A percentile compares a stretch with the other conserved stretches of the same genome.
These are phyloP conservation scores for Takashimella tepidaria DNA, from an alignment of 1,284 basidiomycete species.

Conservation along the genomic window DNA sequence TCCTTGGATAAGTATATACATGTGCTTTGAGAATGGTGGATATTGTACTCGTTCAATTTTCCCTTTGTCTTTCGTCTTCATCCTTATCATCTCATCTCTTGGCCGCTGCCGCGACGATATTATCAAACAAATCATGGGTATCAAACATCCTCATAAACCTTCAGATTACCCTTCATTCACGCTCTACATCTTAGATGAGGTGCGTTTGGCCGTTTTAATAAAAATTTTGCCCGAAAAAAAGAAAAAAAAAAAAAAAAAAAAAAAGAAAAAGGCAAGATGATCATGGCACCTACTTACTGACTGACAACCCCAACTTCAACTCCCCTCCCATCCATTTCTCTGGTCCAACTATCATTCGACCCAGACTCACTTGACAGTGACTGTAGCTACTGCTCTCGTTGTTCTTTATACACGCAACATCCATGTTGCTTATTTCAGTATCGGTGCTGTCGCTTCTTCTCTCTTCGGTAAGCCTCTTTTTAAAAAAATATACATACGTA, in stretches of 20 bases:
- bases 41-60: too few species aligned
- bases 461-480: conserved; percentile 41
- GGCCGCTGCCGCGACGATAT: too few species aligned
- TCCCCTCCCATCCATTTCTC: background rate
- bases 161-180: conserved; percentile 38
- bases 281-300: too few species aligned
- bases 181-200: conserved; percentile 40
- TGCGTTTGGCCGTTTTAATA: conserved; percentile 6
- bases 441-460: conserved; percentile 60
- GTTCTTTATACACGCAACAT: conserved; percentile 64
- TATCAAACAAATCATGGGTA: too few species aligned
- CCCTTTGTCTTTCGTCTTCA: too few species aligned
- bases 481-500: too few species aligned
- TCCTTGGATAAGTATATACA: too few species aligned
- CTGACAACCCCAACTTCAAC: background rate
- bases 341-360: background rate
- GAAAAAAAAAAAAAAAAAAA: too few species aligned
- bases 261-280: too few species aligned
- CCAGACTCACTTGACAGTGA: conserved; percentile 55
- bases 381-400: conserved; percentile 54
- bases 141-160: conserved; percentile 12
- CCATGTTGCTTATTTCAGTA: conserved; percentile 62
- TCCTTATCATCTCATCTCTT: too few species aligned
- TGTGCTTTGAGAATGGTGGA: too few species aligned
- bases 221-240: too few species aligned